phyloP scores from a whole-genome alignment of 2,329 filamentous ascomycete genomes.

The Diaporthe ampelina region DNA sequence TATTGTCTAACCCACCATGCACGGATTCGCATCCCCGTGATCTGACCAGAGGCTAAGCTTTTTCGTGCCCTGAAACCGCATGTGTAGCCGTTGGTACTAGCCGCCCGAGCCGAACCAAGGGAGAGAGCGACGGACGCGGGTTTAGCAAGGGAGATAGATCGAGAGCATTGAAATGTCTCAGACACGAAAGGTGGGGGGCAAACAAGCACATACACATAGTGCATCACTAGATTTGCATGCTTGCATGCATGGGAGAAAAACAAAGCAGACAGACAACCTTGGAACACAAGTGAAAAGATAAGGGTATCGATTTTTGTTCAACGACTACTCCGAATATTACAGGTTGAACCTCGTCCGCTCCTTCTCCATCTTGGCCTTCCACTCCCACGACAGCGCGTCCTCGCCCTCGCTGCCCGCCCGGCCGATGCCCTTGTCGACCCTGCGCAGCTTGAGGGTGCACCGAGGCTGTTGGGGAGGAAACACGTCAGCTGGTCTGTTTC shows the following conservation, averaged over 20 bases:
- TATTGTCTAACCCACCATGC: not conserved
- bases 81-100: not conserved
- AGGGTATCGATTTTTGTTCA: conserved; percentile 13
- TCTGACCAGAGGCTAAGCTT: not conserved
- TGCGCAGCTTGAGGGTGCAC: conserved; percentile 84
- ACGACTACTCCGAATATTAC: conserved; percentile 63
- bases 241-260: not conserved
- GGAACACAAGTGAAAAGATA: not conserved
- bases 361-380: conserved; percentile 97
- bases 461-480: conserved; percentile 36
- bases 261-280: no score
- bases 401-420: conserved; percentile 76
- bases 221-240: not conserved
- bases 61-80: no score
- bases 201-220: not conserved
- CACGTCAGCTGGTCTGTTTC: conserved; percentile 11
- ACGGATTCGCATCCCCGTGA: not conserved
- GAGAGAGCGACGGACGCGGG: not conserved
- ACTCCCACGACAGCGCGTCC: conserved; percentile 91
- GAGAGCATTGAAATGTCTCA: not conserved
- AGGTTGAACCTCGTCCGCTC: conserved; percentile 93
- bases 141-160: not conserved
- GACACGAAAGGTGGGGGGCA: not conserved
- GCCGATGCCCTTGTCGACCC: conserved; percentile 90
- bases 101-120: conserved; percentile 2